Conservation (phyloP, 495 filamentous ascomycete species). For the Lentithecium fluviatile region DNA sequence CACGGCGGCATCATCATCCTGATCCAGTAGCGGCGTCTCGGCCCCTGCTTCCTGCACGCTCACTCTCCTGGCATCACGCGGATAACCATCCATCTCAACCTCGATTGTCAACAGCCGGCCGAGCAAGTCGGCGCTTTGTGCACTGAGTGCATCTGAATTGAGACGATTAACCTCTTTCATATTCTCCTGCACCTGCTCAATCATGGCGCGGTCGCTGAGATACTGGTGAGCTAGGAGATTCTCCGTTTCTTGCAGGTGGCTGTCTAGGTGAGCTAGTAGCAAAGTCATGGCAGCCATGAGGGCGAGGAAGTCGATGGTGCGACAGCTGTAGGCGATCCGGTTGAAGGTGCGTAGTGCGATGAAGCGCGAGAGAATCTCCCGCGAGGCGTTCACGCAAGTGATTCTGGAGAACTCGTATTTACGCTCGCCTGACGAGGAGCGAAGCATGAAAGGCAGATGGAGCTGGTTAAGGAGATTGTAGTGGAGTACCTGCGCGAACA, state of each 20-base stretch:
- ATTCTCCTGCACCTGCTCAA: constrained; percentile 46
- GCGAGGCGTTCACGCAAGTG: constrained; percentile 43
- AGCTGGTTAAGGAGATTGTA: constrained; percentile 16
- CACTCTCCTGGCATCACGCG: constrained; percentile 24
- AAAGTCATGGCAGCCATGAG: constrained; percentile 43
- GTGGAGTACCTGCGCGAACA: constrained; percentile 33
- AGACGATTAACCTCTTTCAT: constrained; percentile 40
- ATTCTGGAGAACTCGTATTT: constrained; percentile 43
- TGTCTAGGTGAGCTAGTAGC: constrained; percentile 40
- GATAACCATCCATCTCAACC: constrained; percentile 35
- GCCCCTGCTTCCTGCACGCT: constrained; percentile 23
- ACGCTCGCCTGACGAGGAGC: neutral
- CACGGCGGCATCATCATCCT: constrained; percentile 26
- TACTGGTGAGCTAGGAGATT: constrained; percentile 47
- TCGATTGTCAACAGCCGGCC: constrained; percentile 44
- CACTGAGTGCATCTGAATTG: constrained; percentile 42
- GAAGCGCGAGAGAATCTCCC: constrained; percentile 44
- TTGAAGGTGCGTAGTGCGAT: constrained; percentile 40
- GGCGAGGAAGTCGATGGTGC: constrained; percentile 45
- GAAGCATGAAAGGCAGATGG: constrained; percentile 26
- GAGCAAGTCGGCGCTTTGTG: constrained; percentile 41
- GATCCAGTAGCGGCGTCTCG: constrained; percentile 12
- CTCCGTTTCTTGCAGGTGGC: constrained; percentile 17
- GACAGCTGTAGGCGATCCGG: constrained; percentile 38
- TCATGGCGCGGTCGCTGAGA: constrained; percentile 46